Conservation (phyloP, 2,329 filamentous ascomycete species). For the Metarhizium sp. region DNA sequence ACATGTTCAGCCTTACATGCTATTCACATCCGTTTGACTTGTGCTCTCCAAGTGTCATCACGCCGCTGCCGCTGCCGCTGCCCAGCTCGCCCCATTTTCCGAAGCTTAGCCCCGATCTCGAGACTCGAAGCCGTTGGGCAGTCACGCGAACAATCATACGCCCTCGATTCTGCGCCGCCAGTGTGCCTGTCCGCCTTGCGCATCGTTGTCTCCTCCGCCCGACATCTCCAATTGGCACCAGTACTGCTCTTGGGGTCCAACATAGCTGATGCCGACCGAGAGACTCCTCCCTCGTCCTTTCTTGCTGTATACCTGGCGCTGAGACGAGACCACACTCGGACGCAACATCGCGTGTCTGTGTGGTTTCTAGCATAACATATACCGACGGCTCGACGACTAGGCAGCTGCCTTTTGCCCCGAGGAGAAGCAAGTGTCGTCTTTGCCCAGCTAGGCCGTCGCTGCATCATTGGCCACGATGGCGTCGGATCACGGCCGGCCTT, state of each 20-base stretch:
- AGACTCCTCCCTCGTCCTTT: constrained; percentile 20
- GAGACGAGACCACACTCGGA: constrained; percentile 12
- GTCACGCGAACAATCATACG: constrained; percentile 18
- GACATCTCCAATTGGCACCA: constrained; percentile 19
- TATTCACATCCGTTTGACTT: neutral
- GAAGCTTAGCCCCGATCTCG: constrained; percentile 5
- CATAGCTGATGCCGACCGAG: constrained; percentile 28
- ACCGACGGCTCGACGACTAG: constrained; percentile 11
- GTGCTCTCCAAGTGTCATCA: neutral
- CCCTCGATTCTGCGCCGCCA: constrained; percentile 12
- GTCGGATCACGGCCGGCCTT: constrained; percentile 35
- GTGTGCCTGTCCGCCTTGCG: constrained; percentile 9
- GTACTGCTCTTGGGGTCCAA: constrained; percentile 9
- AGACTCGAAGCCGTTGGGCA: constrained; percentile 11
- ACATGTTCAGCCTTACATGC: constrained; percentile 2
- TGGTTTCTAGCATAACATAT: neutral
- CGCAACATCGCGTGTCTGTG: neutral
- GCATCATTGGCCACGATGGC: constrained; percentile 25
- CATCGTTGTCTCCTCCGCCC: constrained; percentile 9
- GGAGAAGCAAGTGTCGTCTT: constrained; percentile 4
- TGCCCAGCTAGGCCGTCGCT: neutral
- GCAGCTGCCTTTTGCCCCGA: neutral
- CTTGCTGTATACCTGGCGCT: constrained; percentile 22
- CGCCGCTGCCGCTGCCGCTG: neutral
- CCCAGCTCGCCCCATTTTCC: constrained; percentile 2